Evolutionary conservation across 495 filamentous ascomycete genomes (phyloP), one percentile per base, ranked within the genome.

Genomic region (Stereocaulon alpinum): DNA sequence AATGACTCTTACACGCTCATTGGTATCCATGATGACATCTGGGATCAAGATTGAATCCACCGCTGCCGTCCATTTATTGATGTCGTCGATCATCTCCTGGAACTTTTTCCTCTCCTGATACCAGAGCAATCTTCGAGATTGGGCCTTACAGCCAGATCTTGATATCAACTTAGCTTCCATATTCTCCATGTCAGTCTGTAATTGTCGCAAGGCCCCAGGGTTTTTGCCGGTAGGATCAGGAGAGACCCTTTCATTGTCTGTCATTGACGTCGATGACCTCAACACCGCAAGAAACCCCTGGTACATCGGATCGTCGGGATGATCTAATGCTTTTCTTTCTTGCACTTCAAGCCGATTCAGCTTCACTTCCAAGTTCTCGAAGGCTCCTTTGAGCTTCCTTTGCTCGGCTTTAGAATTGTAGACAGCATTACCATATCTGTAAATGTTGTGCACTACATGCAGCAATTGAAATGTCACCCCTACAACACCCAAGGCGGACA

Each of bases 391-490:
- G n/a, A 55, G 22, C 18, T 32, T 27, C 20, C 14, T 14, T 48
- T 47, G 29, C 17, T 61, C 49, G 27, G 55, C 27, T n/a, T 55
- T 34, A 22, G 48, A 42, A n/a, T 55, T 54, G 37, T 44, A 47
- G 2, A 29, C 49, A 22, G 52, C 59, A 2, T 53, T 12, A n/a
- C 43, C 40, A 11, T 41, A 22, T 14, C 7, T 40, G 22, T n/a
- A 20, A 37, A 55, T 14, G 14, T 20, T 55, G 5, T 37, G 27
- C 6, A 22, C 2, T 22, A 32, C n/a, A 14, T 32, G 22, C 22
- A 5, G 7, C 22, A 50, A 2, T 11, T 18, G 11, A 3, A 22
- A 5, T 5, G 47, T 17, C 22, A 18, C 29, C 29, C 24, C 34
- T 37, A 0, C 6, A 12, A 7, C 34, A 6, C 34, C 12, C 34